phyloP scores from a whole-genome alignment of 2,329 filamentous ascomycete genomes.

The Fusarium domesticum region DNA sequence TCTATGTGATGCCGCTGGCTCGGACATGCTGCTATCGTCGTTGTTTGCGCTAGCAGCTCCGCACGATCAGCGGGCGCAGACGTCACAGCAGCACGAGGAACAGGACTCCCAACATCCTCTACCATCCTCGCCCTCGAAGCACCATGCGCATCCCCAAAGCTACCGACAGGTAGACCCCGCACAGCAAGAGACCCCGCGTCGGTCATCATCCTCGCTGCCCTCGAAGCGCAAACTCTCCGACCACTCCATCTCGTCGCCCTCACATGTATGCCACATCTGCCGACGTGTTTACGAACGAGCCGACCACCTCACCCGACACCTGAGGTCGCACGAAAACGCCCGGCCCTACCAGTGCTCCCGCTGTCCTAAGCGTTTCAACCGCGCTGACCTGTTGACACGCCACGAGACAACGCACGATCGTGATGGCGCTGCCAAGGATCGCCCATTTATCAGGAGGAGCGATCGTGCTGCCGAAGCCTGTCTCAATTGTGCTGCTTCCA shows the following conservation, averaged over 20 bases:
- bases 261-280: constrained; percentile 29
- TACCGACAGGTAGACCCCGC: constrained; percentile 20
- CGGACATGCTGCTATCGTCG: constrained; percentile 28
- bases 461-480: constrained; percentile 28
- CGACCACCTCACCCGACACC: constrained; percentile 27
- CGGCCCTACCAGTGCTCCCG: constrained; percentile 29
- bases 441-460: constrained; percentile 26
- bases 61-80: constrained; percentile 12
- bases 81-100: constrained; percentile 17
- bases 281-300: constrained; percentile 29
- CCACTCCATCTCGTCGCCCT: constrained; percentile 24
- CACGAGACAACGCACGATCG: constrained; percentile 29
- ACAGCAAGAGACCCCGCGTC: constrained; percentile 11
- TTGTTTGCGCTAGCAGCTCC: constrained; percentile 26
- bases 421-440: constrained; percentile 26
- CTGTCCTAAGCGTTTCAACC: constrained; percentile 29
- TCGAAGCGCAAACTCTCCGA: constrained; percentile 28
- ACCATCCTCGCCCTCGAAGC: constrained; percentile 16
- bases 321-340: constrained; percentile 29
- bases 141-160: constrained; percentile 7
- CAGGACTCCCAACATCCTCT: constrained; percentile 15
- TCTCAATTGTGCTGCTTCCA: constrained; percentile 28
- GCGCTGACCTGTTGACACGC: constrained; percentile 26
- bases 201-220: constrained; percentile 14
- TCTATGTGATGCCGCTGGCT: constrained; percentile 29